Percentiles rank a stretch among this genome's conserved stretches.
phyloP scores from a whole-genome alignment of 2,329 filamentous ascomycete species.

The Monilinia aucupariae region DNA sequence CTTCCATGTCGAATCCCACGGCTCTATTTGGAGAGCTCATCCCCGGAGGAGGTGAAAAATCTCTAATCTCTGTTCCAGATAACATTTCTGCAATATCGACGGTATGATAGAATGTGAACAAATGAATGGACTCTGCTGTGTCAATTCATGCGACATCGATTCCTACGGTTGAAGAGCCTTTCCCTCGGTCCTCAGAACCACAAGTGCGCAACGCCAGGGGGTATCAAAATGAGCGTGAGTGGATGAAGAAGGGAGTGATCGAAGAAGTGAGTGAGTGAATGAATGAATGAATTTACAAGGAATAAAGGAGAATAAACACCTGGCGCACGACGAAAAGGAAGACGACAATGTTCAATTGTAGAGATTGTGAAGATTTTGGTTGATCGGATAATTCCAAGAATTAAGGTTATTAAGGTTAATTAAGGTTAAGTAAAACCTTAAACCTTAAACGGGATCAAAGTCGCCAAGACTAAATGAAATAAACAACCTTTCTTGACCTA shows the following conservation, averaged over 20 bases:
- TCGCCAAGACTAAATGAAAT: constrained; percentile 4
- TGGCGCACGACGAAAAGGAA: not conserved
- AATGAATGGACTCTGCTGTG: not conserved
- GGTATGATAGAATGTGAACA: not conserved
- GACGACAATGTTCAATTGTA: not conserved
- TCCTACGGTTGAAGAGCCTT: no score
- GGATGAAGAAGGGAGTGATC: no score
- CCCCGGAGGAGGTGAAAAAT: constrained; percentile 16
- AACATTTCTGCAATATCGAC: not conserved
- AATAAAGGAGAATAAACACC: not conserved
- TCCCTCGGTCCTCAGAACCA: not conserved
- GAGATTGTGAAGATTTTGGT: not conserved
- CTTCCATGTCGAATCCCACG: constrained; percentile 10
- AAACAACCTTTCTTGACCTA: no score
- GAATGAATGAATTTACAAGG: not conserved
- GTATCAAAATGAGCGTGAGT: not conserved
- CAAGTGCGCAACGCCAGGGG: not conserved
- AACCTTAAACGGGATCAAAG: not conserved
- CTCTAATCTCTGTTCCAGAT: constrained; percentile 14
- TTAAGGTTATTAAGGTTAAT: no score
- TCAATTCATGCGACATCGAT: not conserved
- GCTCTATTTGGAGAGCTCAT: constrained; percentile 2
- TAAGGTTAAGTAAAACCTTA: no score
- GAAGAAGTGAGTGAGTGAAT: no score
- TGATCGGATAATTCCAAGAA: not conserved